Conservation (phyloP, 106 monocot genomes). For the Xerophyta viscosa region DNA sequence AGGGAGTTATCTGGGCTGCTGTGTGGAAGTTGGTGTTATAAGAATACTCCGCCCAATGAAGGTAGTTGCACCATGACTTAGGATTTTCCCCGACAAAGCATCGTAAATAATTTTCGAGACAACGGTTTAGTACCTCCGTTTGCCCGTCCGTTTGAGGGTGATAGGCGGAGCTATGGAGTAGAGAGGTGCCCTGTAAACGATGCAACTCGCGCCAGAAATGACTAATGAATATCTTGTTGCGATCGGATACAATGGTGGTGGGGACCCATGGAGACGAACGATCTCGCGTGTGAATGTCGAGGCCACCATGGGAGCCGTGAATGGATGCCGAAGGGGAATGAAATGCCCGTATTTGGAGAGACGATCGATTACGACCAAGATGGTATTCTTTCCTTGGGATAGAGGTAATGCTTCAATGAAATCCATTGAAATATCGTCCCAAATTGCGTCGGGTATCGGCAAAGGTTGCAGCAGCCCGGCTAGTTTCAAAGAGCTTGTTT, state of each 20-base stretch:
- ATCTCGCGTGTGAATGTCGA: background rate
- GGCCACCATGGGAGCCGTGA: background rate
- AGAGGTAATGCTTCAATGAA: background rate
- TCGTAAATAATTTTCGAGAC: background rate
- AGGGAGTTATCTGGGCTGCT: background rate
- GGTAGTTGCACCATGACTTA: background rate
- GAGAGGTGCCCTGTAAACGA: background rate
- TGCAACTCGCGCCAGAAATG: background rate
- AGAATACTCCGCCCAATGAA: background rate
- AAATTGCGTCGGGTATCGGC: slow-evolving; percentile 2
- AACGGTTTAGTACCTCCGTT: background rate
- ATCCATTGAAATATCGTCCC: slow-evolving; percentile 5
- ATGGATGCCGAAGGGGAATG: background rate
- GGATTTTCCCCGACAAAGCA: background rate
- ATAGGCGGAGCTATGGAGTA: background rate
- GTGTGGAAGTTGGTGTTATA: background rate
- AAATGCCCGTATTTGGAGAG: background rate
- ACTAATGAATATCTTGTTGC: background rate
- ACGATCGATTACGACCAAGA: background rate
- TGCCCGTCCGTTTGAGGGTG: background rate
- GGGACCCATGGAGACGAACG: background rate
- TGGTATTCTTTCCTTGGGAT: background rate
- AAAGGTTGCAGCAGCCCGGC: slow-evolving; percentile 6
- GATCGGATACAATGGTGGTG: background rate
- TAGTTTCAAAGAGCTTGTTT: background rate